Evolutionary conservation across 2,329 filamentous ascomycete species (phyloP), one percentile per base, ranked within the genome.

Genomic region (Cryphonectria nitschkei): DNA sequence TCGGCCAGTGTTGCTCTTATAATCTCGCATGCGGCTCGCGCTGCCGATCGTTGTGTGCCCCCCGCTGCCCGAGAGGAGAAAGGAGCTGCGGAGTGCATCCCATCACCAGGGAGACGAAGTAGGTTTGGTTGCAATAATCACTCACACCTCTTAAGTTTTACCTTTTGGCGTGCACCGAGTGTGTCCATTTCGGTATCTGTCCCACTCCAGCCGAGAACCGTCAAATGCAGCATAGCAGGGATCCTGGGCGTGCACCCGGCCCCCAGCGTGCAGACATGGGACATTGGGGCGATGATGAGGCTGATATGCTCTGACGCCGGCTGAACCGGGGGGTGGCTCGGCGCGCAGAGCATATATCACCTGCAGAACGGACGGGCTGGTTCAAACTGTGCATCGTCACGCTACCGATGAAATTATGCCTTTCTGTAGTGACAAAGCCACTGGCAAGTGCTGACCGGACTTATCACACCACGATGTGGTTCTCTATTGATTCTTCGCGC

Each of bases 21-120:
- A 65, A 62, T 71, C 61, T 62, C 62, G 65, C 69, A 37, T 68
- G 65, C 54, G 46, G 37, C 54, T 64, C 39, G 13, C n/a, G n/a
- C 39, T 64, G 39, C 61, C 39, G 61, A 64, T 29, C 61, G 22
- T 50, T 22, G 22, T 19, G 19, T 43, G 4, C 61, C n/a, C 61
- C 39, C 26, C 39, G 39, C 39, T 34, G 54, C 26, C 29, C 16
- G 9, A 41, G 9, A 3, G 34, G 34, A 34, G 29, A 9, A 32
- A 1, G 26, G 37, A n/a, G 37, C 3, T n/a, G n/a, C 8, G 39
- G n/a, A 1, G 19, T 58, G 39, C 26, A 9, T 32, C 61, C 39
- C 39, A 32, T 46, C 39, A 14, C n/a, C 19, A 46, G 26, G 4
- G 46, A 43, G 41, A 34, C 34, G 8, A 39, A 50, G 19, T 3